These are phyloP conservation scores for Ophiognomonia clavigignenti-juglandacearum DNA, from an alignment of 2,329 filamentous ascomycete species.

Conservation along the genomic window DNA sequence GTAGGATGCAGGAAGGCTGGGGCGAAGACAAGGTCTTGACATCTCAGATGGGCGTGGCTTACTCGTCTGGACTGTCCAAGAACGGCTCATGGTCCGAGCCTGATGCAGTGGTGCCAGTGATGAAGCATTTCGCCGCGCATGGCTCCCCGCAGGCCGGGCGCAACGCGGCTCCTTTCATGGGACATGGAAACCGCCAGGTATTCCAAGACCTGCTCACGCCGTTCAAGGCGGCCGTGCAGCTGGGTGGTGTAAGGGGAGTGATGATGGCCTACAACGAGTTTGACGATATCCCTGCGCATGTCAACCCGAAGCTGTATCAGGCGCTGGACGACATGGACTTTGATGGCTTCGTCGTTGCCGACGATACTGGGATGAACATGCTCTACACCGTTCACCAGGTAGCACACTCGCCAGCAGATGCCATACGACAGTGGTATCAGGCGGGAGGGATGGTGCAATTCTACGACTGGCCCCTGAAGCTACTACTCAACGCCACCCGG, in stretches of 20 bases:
- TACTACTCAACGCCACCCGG: constrained; percentile 31
- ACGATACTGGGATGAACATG: constrained; percentile 33
- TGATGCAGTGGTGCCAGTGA: constrained; percentile 37
- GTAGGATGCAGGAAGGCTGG: constrained; percentile 41
- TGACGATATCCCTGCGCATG: constrained; percentile 34
- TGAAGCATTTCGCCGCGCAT: constrained; percentile 43
- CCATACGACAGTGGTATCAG: constrained; percentile 38
- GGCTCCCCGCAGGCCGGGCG: constrained; percentile 36
- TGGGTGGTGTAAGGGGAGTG: constrained; percentile 36
- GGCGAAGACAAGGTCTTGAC: constrained; percentile 40
- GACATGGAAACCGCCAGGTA: constrained; percentile 36
- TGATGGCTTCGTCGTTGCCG: constrained; percentile 36
- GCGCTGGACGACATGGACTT: constrained; percentile 34
- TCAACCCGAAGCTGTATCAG: constrained; percentile 33
- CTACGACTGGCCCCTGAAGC: constrained; percentile 37
- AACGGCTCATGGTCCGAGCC: constrained; percentile 36
- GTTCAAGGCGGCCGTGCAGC: constrained; percentile 37
- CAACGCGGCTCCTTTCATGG: constrained; percentile 39
- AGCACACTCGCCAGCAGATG: constrained; percentile 31
- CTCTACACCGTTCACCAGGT: constrained; percentile 31
- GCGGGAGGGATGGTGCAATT: constrained; percentile 41
- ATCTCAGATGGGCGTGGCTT: constrained; percentile 39
- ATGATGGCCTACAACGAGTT: constrained; percentile 42
- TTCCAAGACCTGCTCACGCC: constrained; percentile 36
- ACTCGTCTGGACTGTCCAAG: constrained; percentile 37